Evolutionary conservation across 768 basidiomycete genomes (phyloP).

Genomic region (Lactarius trivialis): DNA sequence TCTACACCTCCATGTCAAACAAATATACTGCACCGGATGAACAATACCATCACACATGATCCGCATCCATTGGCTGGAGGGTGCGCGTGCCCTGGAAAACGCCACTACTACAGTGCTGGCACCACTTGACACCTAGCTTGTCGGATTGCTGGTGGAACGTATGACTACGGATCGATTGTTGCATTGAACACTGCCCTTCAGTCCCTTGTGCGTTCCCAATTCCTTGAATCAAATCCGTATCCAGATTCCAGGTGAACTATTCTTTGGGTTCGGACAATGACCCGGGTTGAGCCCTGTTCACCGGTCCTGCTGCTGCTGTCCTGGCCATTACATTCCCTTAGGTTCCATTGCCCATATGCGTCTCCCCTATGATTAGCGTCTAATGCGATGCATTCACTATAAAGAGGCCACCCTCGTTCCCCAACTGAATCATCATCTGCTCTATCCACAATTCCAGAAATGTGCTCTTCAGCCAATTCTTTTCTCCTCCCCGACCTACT

Average conservation of each 20-base stretch:
- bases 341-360: neutral
- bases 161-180: neutral
- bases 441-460: neutral
- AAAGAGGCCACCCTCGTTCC: neutral
- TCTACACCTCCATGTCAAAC: conserved; percentile 6
- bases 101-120: neutral
- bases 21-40: neutral
- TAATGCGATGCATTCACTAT: conserved; percentile 16
- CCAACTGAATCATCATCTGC: neutral
- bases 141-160: neutral
- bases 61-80: neutral
- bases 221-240: neutral
- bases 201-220: conserved; percentile 1
- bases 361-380: neutral
- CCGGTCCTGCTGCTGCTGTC: neutral
- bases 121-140: neutral
- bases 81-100: neutral
- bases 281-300: neutral
- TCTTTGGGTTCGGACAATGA: neutral
- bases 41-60: neutral
- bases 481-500: conserved; percentile 56
- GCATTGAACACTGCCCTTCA: neutral
- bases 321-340: neutral
- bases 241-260: neutral
- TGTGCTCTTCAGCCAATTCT: conserved; percentile 23